Evolutionary conservation across 352 stramenopile species (phyloP).

Genomic region (Phytophthora chlamydospora): DNA sequence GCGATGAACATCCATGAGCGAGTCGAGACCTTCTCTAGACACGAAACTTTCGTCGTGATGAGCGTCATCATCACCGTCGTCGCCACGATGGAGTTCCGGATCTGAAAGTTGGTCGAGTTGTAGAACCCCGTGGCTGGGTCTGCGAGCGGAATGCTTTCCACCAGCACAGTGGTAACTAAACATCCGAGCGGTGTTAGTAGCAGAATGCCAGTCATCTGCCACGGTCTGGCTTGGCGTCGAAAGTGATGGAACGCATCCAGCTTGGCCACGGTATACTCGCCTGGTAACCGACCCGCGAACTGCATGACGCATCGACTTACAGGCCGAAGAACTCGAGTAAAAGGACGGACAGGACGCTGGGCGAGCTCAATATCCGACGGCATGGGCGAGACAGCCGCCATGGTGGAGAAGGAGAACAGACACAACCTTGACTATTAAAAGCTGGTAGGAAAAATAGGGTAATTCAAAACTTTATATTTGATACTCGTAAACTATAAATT

Average conservation of each 20-base stretch:
- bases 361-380: neutral
- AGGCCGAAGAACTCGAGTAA: neutral
- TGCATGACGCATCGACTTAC: neutral
- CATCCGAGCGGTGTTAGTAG: conserved; percentile 19
- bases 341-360: neutral
- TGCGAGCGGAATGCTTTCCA: conserved; percentile 36
- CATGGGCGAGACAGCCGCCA: conserved; percentile 17
- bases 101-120: conserved; percentile 31
- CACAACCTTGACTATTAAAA: neutral
- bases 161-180: conserved; percentile 21
- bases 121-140: conserved; percentile 17
- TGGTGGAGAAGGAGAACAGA: neutral
- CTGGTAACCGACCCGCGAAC: conserved; percentile 20
- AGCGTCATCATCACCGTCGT: conserved; percentile 16
- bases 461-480: neutral
- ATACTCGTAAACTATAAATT: neutral
- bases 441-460: neutral
- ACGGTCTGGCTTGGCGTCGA: neutral
- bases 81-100: conserved; percentile 25
- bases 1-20: conserved; percentile 17
- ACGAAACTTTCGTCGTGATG: conserved; percentile 22
- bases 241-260: conserved; percentile 35
- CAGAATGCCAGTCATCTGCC: conserved; percentile 10
- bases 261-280: conserved; percentile 43
- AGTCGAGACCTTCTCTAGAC: conserved; percentile 21